Evolutionary conservation across 164 flowering plant species (phyloP).

Genomic region (Malania oleifera): DNA sequence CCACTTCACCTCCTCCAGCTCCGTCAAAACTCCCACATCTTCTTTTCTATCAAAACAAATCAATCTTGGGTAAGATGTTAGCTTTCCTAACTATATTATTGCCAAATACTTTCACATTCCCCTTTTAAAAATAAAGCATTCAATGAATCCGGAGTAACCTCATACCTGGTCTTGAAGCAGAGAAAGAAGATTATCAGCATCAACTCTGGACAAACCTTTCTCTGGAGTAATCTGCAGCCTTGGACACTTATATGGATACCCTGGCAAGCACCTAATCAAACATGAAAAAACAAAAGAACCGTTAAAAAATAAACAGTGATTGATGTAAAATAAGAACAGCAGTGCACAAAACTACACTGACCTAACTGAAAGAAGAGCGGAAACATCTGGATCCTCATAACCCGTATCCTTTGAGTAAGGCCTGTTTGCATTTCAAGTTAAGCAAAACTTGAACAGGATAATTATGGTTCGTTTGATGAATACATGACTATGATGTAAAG

Average conservation of each 20-base stretch:
- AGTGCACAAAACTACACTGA: constrained; percentile 15
- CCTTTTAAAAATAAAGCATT: no score
- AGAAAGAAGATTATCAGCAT: constrained; percentile 61
- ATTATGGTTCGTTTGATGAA: neutral
- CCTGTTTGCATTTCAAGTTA: constrained; percentile 35
- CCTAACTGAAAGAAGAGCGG: constrained; percentile 77
- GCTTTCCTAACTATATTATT: no score
- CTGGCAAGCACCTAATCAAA: constrained; percentile 63
- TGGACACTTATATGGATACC: constrained; percentile 93
- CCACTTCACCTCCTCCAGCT: no score
- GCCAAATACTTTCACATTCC: no score
- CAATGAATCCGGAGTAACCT: neutral
- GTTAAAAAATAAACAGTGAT: neutral
- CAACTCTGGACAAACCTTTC: constrained; percentile 57
- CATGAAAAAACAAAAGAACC: neutral
- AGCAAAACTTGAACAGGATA: neutral
- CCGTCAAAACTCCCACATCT: no score
- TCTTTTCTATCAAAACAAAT: no score
- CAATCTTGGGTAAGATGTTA: no score
- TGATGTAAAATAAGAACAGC: neutral
- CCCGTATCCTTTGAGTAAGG: constrained; percentile 82
- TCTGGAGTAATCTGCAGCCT: constrained; percentile 75
- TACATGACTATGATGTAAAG: neutral
- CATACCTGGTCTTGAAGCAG: constrained; percentile 82
- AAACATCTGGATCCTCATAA: constrained; percentile 58